Base-by-base conservation (phyloP, 805 yeast genomes). In the Hanseniaspora clermontiae region DNA sequence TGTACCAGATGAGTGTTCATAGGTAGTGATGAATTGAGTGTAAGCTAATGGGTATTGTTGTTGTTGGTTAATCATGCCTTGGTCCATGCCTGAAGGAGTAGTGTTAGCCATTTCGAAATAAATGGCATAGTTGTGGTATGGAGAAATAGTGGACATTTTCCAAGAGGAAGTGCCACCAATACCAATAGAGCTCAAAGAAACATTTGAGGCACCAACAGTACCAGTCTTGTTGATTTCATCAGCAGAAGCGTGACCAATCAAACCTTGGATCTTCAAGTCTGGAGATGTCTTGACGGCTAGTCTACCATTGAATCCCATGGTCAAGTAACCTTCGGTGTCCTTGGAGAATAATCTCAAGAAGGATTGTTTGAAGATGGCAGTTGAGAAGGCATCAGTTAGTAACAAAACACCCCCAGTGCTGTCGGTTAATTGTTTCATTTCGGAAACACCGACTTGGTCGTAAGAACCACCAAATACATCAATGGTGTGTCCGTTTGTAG, bases 391-490 rank as follows among this genome's bases (percentile, higher is more conserved):
- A 73, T 90, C 97, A 3, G 95, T 79, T 64, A 90, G 79, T 43
- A 91, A 80, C 59, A 91, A 72, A 24, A 84, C 83, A 71, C 97
- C 97, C 61, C 97, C 97, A 9, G 96, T 89, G 62, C 79, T 76
- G 70, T 86, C 84, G 58, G 95, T 79, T 60, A 91, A 73, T 58
- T 83, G 76, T 71, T 88, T 85, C 97, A 90, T 90, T 73, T 90
- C 97, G 64, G 82, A 82, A 75, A 90, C 79, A 67, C 97, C 97
- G 58, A 89, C 84, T 76, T 90, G 97, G 72, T 90, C 97, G 69
- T 87, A 88, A 73, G 96, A 87, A 60, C 97, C 96, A 34, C 95
- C 95, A 71, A 87, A 89, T 49, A 90, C 80, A 69, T 90, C 96
- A 58, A 90, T 82, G 32, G 91, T 80, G 65, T 87, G 95, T 15